Percentiles rank a stretch among this genome's conserved stretches.
phyloP scores from a whole-genome alignment of 2,329 filamentous ascomycete species.

The Nigrospora osmanthi region DNA sequence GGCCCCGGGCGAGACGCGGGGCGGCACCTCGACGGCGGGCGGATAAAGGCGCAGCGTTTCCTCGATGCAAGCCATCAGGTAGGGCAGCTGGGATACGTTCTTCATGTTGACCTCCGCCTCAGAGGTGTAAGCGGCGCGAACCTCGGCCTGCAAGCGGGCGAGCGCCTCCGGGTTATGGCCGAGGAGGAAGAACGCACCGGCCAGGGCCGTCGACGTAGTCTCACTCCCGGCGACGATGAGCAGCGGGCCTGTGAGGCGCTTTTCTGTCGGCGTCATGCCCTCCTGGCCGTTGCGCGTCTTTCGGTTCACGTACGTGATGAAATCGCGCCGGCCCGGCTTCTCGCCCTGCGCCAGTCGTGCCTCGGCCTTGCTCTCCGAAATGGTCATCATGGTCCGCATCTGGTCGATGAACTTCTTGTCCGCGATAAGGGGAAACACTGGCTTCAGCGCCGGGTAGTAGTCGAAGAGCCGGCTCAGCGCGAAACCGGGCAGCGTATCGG shows the following conservation, averaged over 20 bases:
- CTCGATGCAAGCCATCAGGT: constrained; percentile 33
- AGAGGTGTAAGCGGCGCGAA: constrained; percentile 22
- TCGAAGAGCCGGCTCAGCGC: too few relatives aligned
- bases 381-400: not conserved
- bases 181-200: constrained; percentile 29
- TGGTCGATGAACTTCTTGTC: not conserved
- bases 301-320: not conserved
- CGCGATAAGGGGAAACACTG: not conserved
- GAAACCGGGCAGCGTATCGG: constrained; percentile 6
- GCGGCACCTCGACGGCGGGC: constrained; percentile 14
- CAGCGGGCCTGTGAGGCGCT: constrained; percentile 1
- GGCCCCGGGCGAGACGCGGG: constrained; percentile 15
- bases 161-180: constrained; percentile 25
- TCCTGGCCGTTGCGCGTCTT: too few relatives aligned
- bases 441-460: not conserved
- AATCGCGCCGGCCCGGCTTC: not conserved
- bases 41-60: constrained; percentile 35
- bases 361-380: not conserved
- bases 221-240: constrained; percentile 39
- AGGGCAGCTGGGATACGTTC: constrained; percentile 23
- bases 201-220: constrained; percentile 40
- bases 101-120: constrained; percentile 30
- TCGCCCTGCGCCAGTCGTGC: not conserved
- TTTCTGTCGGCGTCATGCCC: too few relatives aligned
- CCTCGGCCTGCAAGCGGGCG: constrained; percentile 8